Conservation (phyloP, 495 filamentous ascomycete genomes). For the Hypomontagnella submonticulosa region DNA sequence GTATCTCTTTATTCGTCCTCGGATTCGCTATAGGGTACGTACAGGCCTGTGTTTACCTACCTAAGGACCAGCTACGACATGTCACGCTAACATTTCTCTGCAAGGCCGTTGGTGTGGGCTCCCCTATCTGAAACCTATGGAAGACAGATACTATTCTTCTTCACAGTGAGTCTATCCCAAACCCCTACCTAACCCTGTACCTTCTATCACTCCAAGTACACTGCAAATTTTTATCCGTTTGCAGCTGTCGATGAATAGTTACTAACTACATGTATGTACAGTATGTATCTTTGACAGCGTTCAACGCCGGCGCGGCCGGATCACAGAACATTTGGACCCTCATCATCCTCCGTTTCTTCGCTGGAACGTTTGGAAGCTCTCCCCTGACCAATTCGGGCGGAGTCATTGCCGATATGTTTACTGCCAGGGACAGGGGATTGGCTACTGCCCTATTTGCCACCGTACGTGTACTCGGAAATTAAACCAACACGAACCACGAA, state of each 20-base stretch:
- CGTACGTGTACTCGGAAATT: constrained; percentile 11
- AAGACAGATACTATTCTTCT: constrained; percentile 73
- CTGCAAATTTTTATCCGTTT: neutral
- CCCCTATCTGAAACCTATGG: constrained; percentile 73
- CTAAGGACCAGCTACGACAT: constrained; percentile 40
- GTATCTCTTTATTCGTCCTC: constrained; percentile 78
- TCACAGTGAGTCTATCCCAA: constrained; percentile 52
- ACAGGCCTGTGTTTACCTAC: constrained; percentile 66
- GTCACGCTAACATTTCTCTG: neutral
- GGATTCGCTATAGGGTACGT: constrained; percentile 72
- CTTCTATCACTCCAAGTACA: neutral
- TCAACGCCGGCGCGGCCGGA: constrained; percentile 73
- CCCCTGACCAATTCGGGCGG: constrained; percentile 78
- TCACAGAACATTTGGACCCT: constrained; percentile 72
- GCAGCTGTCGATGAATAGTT: neutral
- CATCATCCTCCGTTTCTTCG: constrained; percentile 80
- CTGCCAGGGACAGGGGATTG: constrained; percentile 69
- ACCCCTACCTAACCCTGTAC: neutral
- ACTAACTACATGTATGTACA: constrained; percentile 16
- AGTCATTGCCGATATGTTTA: constrained; percentile 81
- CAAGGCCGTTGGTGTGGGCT: constrained; percentile 40
- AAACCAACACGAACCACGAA: neutral
- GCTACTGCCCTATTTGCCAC: constrained; percentile 72
- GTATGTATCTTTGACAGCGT: constrained; percentile 67
- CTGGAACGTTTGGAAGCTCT: constrained; percentile 80